These are phyloP conservation scores for Thermothelomyces thermophilus DNA, from an alignment of 2,329 filamentous ascomycete genomes.

Conservation along the genomic window DNA sequence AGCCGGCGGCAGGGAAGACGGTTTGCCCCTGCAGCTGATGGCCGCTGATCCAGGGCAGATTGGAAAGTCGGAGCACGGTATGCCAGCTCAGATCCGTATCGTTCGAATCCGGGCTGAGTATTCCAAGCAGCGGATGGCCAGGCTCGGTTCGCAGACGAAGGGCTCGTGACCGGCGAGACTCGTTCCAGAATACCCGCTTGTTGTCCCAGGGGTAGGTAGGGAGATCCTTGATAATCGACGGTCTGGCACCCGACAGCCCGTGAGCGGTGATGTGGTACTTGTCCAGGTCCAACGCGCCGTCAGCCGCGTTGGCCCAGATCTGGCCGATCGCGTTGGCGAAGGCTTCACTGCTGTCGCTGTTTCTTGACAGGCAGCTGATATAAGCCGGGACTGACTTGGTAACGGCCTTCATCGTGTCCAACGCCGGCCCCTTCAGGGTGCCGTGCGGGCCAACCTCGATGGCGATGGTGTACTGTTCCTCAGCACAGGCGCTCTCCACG, in stretches of 20 bases:
- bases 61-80: not conserved
- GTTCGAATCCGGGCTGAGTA: not conserved
- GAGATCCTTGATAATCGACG: not conserved
- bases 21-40: not conserved
- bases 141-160: not conserved
- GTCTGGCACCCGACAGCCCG: not conserved
- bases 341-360: not conserved
- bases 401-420: not conserved
- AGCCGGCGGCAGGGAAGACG: not conserved
- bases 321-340: constrained; percentile 1
- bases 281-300: not conserved
- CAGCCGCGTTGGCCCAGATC: not conserved
- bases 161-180: not conserved
- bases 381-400: not conserved
- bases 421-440: constrained; percentile 35
- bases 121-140: not conserved
- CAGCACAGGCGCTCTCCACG: too few relatives aligned
- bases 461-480: constrained; percentile 12
- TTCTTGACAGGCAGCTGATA: too few relatives aligned
- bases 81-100: not conserved
- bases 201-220: not conserved
- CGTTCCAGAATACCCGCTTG: not conserved
- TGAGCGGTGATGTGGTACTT: not conserved
- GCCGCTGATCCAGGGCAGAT: not conserved
- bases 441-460: constrained; percentile 35